Evolutionary conservation across 306 rosid species (phyloP), one percentile per base, ranked within the genome.

Genomic region (Castanea mollissima): DNA sequence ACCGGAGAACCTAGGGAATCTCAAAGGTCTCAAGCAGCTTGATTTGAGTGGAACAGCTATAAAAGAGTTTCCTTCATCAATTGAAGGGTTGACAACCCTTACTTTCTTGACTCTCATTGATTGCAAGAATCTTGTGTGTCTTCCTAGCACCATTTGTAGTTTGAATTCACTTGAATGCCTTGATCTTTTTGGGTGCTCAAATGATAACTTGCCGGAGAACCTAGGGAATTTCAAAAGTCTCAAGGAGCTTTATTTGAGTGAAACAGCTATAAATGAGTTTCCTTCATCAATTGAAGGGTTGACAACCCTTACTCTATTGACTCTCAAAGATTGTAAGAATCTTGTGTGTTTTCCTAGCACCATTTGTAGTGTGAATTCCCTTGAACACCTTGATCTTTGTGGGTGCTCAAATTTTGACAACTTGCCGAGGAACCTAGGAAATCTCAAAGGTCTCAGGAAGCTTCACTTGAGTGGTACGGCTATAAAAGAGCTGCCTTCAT

Each of bases 171-270:
- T 4, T 35, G 1, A 35, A 35, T 0, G 7, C 0, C 44, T 35
- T 5, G 44, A 35, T 35, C 44, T 35, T 35, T 35, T 0, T 35
- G 7, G 7, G 7, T 35, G 44, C 44, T 83, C 86, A 59, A 82
- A 80, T 54, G 73, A 80, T 23, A 80, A 15, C 9, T 86, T 86
- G 57, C 89, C 89, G 6, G 74, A 78, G n/a, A 74, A 82, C 79
- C 25, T 69, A 55, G 89, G 75, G 1, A 83, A 69, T 74, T 77
- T 86, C 86, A 83, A 83, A 9, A 80, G 71, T 80, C 84, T 86
- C 59, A 27, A 6, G n/a, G 9, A 23, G 35, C 55, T 69, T 86
- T 10, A 41, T 86, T 69, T 82, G 74, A 6, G 1, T 4, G 10
- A 10, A 20, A 63, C 64, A 6, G 20, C 51, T 1, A 69, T 79